Evolutionary conservation across 2,329 filamentous ascomycete species (phyloP), one percentile per base, ranked within the genome.

Genomic region (Cladosporium sp.): DNA sequence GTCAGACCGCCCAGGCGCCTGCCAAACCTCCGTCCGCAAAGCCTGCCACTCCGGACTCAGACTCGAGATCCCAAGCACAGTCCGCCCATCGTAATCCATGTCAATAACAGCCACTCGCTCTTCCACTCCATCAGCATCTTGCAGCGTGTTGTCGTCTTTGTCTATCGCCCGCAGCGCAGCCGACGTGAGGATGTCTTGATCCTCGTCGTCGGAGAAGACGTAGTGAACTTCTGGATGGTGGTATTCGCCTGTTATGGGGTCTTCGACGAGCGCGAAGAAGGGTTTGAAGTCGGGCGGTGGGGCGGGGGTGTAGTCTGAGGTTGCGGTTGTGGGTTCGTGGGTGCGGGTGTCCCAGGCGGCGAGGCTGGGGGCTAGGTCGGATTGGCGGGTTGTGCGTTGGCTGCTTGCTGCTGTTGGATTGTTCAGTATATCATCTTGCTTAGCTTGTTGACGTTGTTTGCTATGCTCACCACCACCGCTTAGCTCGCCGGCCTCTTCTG

Each of bases 191-290:
- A 91, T 81, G 5, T 43, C 56, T 30, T 59, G 54, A 56, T 93
- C 90, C 74, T 97, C 93, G 78, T 98, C 95, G 77, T 98, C 93
- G 71, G 87, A 87, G 81, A 99, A 98, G 74, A 98, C 86, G 80
- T 98, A 98, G 80, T 94, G 92, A 1, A 97, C 88, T 62, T 87
- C 88, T 1, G 94, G 95, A 76, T 98, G 93, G 72, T 92, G 85
- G 67, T 92, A 91, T 54, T 91, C 86, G 71, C 87, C 85, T 10
- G 86, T 89, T n/a, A 87, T 85, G 13, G 85, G 80, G 77, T 97
- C 93, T 74, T 91, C 88, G 69, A 98, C 84, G 49, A 97, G 83
- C 0, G 92, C 90, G 81, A 97, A 97, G 81, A 97, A 90, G 2
- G 92, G 91, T 53, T 88, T 84, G 77, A 96, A 94, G 80, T 76